These are phyloP conservation scores for Crassisporium funariophilum DNA, from an alignment of 768 basidiomycete species.

Conservation along the genomic window DNA sequence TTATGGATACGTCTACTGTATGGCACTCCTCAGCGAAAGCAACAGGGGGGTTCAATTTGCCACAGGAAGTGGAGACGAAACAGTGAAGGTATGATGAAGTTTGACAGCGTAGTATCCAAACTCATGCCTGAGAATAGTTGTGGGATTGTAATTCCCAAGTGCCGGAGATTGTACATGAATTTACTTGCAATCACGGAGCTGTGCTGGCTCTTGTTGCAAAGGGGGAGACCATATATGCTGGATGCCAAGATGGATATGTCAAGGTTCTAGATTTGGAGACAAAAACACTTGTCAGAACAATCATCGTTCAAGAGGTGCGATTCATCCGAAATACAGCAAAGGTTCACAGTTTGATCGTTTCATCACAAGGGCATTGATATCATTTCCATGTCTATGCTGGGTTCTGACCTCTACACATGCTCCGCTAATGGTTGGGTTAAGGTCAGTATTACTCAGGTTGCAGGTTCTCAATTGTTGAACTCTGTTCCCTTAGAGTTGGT, in stretches of 20 bases:
- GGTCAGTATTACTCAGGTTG: slow-evolving; percentile 36
- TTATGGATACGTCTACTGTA: slow-evolving; percentile 92
- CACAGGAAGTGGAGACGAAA: slow-evolving; percentile 91
- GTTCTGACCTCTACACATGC: slow-evolving; percentile 66
- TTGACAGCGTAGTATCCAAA: not conserved
- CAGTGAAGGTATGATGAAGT: slow-evolving; percentile 63
- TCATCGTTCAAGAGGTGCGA: slow-evolving; percentile 80
- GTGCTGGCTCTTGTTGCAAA: slow-evolving; percentile 76
- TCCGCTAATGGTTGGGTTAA: slow-evolving; percentile 71
- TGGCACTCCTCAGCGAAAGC: slow-evolving; percentile 42
- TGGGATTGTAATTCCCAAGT: slow-evolving; percentile 57
- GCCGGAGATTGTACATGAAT: slow-evolving; percentile 60
- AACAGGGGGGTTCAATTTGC: slow-evolving; percentile 51
- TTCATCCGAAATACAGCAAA: not conserved
- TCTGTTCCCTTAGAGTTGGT: slow-evolving; percentile 64
- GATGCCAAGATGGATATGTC: slow-evolving; percentile 92
- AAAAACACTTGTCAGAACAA: slow-evolving; percentile 79
- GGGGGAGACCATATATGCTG: slow-evolving; percentile 86
- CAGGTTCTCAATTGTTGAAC: slow-evolving; percentile 1
- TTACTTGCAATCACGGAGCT: slow-evolving; percentile 75
- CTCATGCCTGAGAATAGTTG: slow-evolving; percentile 41
- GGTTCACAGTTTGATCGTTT: not conserved
- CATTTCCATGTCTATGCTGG: slow-evolving; percentile 73
- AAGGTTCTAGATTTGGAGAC: slow-evolving; percentile 92
- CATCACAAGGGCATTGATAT: slow-evolving; percentile 70